phyloP scores from a whole-genome alignment of 129 eudicot species.

The carrot (Daucus carota) region DH1_v3.0 NC_030385.2:34006001-34006500 shows the following conservation, averaged over 20 bases:
- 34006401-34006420: constrained; percentile 13
- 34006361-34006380: constrained; percentile 21
- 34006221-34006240: constrained; percentile 26
- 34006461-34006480: constrained; percentile 9
- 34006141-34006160: constrained; percentile 20
- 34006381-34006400: constrained; percentile 13
- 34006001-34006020: constrained; percentile 17
- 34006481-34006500: constrained; percentile 10
- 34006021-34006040: constrained; percentile 30
- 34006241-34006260: constrained; percentile 20
- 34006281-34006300: constrained; percentile 9
- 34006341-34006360: constrained; percentile 11
- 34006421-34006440: constrained; percentile 2
- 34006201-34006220: constrained; percentile 25
- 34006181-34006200: constrained; percentile 23
- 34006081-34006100: constrained; percentile 34
- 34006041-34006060: constrained; percentile 41
- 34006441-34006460: constrained; percentile 15
- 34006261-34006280: constrained; percentile 12
- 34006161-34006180: constrained; percentile 27
- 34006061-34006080: constrained; percentile 71
- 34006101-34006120: constrained; percentile 30
- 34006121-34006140: constrained; percentile 20
- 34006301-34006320: constrained; percentile 1
- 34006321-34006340: constrained; percentile 15